Conservation (phyloP, 805 yeast genomes). For the Pichia thaimueangensis region DNA sequence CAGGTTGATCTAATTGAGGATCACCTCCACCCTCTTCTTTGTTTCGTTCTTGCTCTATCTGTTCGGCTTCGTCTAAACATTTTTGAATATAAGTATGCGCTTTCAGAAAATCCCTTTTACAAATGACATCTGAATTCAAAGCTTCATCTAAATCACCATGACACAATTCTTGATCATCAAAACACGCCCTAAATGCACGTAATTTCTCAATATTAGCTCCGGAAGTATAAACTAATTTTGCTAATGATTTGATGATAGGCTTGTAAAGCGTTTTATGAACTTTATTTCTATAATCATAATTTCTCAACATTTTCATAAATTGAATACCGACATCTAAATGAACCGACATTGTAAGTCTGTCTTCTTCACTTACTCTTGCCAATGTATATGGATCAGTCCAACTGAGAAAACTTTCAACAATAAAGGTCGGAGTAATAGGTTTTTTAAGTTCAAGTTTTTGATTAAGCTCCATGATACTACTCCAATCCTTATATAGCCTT, state of each 20-base stretch:
- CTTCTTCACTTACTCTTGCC: slow-evolving; percentile 42
- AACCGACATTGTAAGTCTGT: slow-evolving; percentile 36
- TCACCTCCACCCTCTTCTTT: not conserved
- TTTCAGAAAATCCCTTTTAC: slow-evolving; percentile 21
- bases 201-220: slow-evolving; percentile 18
- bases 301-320: slow-evolving; percentile 43
- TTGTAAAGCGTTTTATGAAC: slow-evolving; percentile 47
- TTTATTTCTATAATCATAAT: slow-evolving; percentile 39
- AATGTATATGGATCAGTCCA: slow-evolving; percentile 81
- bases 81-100: slow-evolving; percentile 24
- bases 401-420: slow-evolving; percentile 64
- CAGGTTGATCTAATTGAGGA: not conserved
- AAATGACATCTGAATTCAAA: slow-evolving; percentile 19
- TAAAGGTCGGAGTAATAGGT: slow-evolving; percentile 39
- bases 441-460: slow-evolving; percentile 22
- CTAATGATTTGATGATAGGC: slow-evolving; percentile 44
- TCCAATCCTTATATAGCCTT: slow-evolving; percentile 43
- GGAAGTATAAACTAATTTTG: slow-evolving; percentile 40
- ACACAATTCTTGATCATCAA: slow-evolving; percentile 21
- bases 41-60: not conserved
- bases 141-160: slow-evolving; percentile 23
- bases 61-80: slow-evolving; percentile 17
- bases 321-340: slow-evolving; percentile 55
- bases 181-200: slow-evolving; percentile 18
- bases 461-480: slow-evolving; percentile 33